These are phyloP conservation scores for Candida nanaspora DNA, from an alignment of 805 yeast genomes.

Conservation along the genomic window DNA sequence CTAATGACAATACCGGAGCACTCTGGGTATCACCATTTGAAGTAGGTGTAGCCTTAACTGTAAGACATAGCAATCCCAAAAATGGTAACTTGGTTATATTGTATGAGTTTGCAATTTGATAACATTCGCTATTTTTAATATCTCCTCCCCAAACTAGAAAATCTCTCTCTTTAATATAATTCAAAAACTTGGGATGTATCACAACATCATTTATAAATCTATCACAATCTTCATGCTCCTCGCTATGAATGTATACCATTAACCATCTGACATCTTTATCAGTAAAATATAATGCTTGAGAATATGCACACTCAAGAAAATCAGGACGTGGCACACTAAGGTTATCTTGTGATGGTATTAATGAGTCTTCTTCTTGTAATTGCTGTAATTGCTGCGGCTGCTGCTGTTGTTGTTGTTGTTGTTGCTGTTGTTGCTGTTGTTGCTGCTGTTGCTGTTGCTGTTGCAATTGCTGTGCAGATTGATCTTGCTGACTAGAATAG, in stretches of 20 bases:
- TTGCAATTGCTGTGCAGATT: too few relatives aligned
- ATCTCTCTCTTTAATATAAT: constrained; percentile 41
- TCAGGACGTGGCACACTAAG: constrained; percentile 23
- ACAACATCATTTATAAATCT: constrained; percentile 49
- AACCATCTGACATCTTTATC: constrained; percentile 67
- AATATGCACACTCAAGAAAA: constrained; percentile 70
- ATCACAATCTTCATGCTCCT: constrained; percentile 56
- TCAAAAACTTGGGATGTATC: constrained; percentile 40
- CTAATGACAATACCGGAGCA: constrained; percentile 50
- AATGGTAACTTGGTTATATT: constrained; percentile 75
- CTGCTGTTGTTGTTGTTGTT: too few relatives aligned
- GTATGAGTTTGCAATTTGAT: constrained; percentile 71
- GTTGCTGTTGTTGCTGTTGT: too few relatives aligned
- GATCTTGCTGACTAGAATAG: too few relatives aligned
- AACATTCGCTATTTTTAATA: constrained; percentile 72
- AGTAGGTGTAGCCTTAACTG: constrained; percentile 46
- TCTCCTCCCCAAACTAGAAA: constrained; percentile 84
- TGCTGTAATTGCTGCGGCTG: too few relatives aligned
- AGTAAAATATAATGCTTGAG: constrained; percentile 67
- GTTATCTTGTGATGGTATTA: neutral
- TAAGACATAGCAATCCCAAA: constrained; percentile 66
- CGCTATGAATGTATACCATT: constrained; percentile 65
- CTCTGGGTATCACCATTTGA: constrained; percentile 48
- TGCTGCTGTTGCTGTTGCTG: too few relatives aligned
- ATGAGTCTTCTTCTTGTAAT: neutral